Conservation (phyloP, 1,139 yeast genomes). For the Suhomyces terraborum region DNA sequence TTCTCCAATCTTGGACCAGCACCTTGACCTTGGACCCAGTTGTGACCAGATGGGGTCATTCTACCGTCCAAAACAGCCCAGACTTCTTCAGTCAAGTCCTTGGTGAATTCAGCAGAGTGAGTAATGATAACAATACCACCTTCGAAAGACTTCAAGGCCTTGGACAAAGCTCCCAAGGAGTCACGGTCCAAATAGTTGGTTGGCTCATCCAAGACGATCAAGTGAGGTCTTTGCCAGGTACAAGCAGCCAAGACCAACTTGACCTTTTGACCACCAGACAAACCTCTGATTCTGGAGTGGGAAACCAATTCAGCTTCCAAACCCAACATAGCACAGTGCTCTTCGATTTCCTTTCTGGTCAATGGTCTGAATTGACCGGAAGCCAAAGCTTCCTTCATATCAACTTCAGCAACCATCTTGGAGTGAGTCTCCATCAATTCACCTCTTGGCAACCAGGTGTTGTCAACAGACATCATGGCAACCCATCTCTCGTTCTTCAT, state of each 20-base stretch:
- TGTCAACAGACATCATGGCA: conserved; percentile 99
- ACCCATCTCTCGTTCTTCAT: conserved; percentile 99
- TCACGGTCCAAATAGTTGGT: conserved; percentile 99
- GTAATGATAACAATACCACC: conserved; percentile 99
- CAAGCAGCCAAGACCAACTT: conserved; percentile 99
- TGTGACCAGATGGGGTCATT: conserved; percentile 99
- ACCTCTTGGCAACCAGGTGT: conserved; percentile 99
- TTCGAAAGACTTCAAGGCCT: conserved; percentile 97
- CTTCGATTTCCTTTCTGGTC: conserved; percentile 99
- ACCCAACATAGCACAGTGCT: conserved; percentile 98
- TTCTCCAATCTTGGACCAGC: conserved; percentile 96
- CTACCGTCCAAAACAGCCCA: conserved; percentile 98
- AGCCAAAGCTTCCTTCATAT: conserved; percentile 99
- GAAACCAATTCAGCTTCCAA: conserved; percentile 98
- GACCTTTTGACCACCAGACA: conserved; percentile 99
- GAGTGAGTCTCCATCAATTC: conserved; percentile 98
- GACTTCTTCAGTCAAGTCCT: conserved; percentile 98
- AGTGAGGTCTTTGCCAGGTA: conserved; percentile 99
- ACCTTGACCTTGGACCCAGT: conserved; percentile 99
- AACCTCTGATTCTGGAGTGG: conserved; percentile 99
- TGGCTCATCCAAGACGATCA: conserved; percentile 98
- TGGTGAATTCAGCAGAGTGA: conserved; percentile 99
- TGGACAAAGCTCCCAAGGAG: conserved; percentile 98
- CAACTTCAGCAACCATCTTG: conserved; percentile 99
- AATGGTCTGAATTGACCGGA: conserved; percentile 99